These are phyloP conservation scores for Solanum chaucha DNA, from an alignment of 257 asterid genomes.

Conservation along the genomic window DNA sequence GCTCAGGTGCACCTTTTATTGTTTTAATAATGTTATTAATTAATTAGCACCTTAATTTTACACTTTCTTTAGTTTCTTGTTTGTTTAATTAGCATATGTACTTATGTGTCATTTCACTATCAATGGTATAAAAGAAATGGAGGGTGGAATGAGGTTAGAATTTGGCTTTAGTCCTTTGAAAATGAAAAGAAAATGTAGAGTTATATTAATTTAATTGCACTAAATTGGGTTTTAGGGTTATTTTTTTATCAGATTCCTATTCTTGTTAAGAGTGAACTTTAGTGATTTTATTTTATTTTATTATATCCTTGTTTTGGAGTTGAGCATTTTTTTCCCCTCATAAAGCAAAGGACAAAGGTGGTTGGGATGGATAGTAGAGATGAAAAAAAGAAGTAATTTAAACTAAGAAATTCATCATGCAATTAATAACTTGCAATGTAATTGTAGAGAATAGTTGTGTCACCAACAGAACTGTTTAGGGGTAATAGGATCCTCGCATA, in stretches of 20 bases:
- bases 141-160: slow-evolving; percentile 12
- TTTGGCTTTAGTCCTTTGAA: slow-evolving; percentile 9
- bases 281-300: neutral
- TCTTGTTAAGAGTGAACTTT: neutral
- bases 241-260: neutral
- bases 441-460: neutral
- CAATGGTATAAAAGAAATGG: slow-evolving; percentile 17
- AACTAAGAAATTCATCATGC: neutral
- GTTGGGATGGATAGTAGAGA: no score
- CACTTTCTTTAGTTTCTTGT: neutral
- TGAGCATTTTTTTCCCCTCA: neutral
- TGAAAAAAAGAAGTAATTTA: no score
- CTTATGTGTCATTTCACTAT: slow-evolving; percentile 27
- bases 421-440: neutral
- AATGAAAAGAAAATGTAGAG: neutral
- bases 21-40: no score
- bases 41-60: neutral
- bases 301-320: neutral
- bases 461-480: neutral
- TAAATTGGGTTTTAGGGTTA: neutral
- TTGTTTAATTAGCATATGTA: neutral
- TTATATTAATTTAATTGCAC: neutral
- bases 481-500: neutral
- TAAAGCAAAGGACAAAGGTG: neutral
- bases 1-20: neutral